phyloP scores from a whole-genome alignment of 2,329 filamentous ascomycete genomes.

The Pyrenochaeta sp. region DNA sequence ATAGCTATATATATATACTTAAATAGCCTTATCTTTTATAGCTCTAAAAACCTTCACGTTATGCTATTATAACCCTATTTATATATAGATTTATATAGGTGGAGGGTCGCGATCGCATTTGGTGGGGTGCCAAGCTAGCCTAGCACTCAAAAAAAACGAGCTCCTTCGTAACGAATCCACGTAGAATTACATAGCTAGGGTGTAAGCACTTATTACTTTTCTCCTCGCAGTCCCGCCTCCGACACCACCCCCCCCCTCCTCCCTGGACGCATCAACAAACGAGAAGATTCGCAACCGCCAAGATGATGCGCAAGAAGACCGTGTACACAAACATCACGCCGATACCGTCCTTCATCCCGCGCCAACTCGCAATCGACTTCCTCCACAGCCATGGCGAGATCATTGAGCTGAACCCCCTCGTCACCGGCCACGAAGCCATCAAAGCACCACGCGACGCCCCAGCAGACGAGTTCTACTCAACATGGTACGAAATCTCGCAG shows the following conservation, averaged over 20 bases:
- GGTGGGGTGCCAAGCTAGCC: no score
- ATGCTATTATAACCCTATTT: no score
- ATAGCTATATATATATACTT: no score
- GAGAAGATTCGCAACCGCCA: constrained; percentile 22
- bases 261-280: neutral
- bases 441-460: constrained; percentile 72
- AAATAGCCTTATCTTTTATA: no score
- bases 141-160: no score
- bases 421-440: constrained; percentile 70
- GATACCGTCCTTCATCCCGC: constrained; percentile 74
- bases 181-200: constrained; percentile 11
- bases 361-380: constrained; percentile 76
- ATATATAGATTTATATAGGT: no score
- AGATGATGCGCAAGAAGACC: constrained; percentile 64
- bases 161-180: constrained; percentile 11
- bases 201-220: constrained; percentile 2
- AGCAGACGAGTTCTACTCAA: constrained; percentile 75
- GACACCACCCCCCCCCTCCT: neutral
- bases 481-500: constrained; percentile 77
- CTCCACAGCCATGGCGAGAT: constrained; percentile 75
- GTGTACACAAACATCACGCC: constrained; percentile 74
- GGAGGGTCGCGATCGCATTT: no score
- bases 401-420: constrained; percentile 75
- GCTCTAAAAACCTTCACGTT: no score
- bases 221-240: neutral